Conservation (phyloP, 371 early-diverging fungal genomes). For the Circinella minor region DNA sequence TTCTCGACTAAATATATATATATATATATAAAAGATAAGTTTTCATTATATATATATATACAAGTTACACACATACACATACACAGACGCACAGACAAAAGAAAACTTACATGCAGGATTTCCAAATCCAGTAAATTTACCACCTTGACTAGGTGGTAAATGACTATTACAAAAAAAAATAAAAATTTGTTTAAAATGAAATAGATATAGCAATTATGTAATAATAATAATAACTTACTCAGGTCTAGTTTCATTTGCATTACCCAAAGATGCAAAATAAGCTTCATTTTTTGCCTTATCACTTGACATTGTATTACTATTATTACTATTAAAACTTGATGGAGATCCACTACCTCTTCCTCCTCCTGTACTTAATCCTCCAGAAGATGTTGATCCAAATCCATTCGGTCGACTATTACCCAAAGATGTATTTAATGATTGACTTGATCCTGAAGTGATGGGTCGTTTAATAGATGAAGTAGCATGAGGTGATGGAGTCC, state of each 20-base stretch:
- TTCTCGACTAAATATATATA: slow-evolving; percentile 33
- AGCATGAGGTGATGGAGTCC: slow-evolving; percentile 56
- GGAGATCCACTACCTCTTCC: slow-evolving; percentile 17
- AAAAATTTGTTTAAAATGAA: slow-evolving; percentile 17
- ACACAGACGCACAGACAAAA: not conserved
- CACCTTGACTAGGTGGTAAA: slow-evolving; percentile 92
- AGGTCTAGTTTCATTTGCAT: slow-evolving; percentile 62
- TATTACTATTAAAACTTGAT: slow-evolving; percentile 16
- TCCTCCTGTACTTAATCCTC: slow-evolving; percentile 11
- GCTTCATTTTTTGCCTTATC: slow-evolving; percentile 72
- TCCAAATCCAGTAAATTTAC: slow-evolving; percentile 91
- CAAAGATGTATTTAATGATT: slow-evolving; percentile 31
- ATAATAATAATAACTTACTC: slow-evolving; percentile 43
- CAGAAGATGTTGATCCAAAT: slow-evolving; percentile 16
- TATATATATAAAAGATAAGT: not conserved
- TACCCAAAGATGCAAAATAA: slow-evolving; percentile 70
- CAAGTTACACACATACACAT: not conserved
- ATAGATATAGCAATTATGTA: too few relatives aligned
- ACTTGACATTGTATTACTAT: slow-evolving; percentile 9
- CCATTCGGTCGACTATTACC: slow-evolving; percentile 15
- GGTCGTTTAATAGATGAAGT: slow-evolving; percentile 28
- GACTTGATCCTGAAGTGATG: slow-evolving; percentile 26
- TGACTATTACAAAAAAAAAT: slow-evolving; percentile 33
- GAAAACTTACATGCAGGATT: slow-evolving; percentile 59
- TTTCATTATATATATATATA: too few relatives aligned